Base-by-base conservation (phyloP, 148 eudicot species). In the Vaccinium darrowii region DNA sequence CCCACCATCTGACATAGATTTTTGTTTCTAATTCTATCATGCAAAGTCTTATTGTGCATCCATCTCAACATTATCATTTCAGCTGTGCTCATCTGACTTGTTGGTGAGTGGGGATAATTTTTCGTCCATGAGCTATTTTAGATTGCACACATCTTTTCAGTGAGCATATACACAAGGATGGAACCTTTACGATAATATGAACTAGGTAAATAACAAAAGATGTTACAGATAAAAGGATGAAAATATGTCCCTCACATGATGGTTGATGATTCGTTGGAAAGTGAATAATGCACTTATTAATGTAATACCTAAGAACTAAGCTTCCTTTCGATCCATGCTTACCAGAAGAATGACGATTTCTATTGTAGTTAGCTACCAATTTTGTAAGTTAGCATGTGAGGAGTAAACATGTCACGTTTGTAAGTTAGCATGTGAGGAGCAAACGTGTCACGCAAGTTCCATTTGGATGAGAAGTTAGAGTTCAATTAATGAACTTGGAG, bases 111-210 rank as follows among this genome's bases (percentile, higher is more conserved):
- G 21, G 62, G 15, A 23, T 69, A 27, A 12, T n/a, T 82, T 56
- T 7, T 67, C 16, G 4, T 67, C 7, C 51, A 8, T 82, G 76
- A 3, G 7, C 39, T 67, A 15, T 49, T 50, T 82, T 39, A 30
- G 15, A 47, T 21, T 50, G 71, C 72, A 65, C 13, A 3, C 33
- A 21, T 50, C 13, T 12, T 67, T 81, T 21, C 47, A 21, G n/a
- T 65, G 43, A 67, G 76, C 76, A 21, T 53, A 67, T 50, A 14
- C 76, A 8, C 49, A 78, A 25, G 16, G 78, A 82, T 82, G 54
- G n/a, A 81, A 50, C 18, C 76, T 4, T 63, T 50, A 63, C 74
- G 14, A 18, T 63, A 67, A 12, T 25, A 30, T 50, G 58, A 67
- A 15, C 3, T 50, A 21, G 47, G 4, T 47, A 12, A 25, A 18